A percentile compares a stretch with the other conserved stretches of the same genome.
These are phyloP conservation scores for Aristolochia fimbriata DNA, from an alignment of 164 flowering plant genomes.

Conservation along the genomic window DNA sequence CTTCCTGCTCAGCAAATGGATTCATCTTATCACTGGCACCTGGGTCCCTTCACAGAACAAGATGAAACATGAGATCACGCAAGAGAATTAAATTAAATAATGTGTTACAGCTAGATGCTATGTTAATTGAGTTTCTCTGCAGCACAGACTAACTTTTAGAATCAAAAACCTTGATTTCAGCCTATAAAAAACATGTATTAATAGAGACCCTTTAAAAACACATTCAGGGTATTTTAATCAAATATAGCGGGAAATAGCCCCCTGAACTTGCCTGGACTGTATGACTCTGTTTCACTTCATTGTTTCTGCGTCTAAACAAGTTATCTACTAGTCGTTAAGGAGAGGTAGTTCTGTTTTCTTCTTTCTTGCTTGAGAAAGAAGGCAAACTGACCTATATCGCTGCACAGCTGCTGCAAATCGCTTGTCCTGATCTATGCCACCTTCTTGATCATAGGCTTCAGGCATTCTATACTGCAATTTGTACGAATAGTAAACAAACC, in stretches of 20 bases:
- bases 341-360: background rate
- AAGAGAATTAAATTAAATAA: no score
- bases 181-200: no score
- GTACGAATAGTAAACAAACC: conserved; percentile 2
- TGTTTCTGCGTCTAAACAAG: no score
- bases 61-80: background rate
- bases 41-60: conserved; percentile 37
- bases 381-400: conserved; percentile 64
- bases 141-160: no score
- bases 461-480: conserved; percentile 87
- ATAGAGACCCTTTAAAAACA: no score
- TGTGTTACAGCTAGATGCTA: no score
- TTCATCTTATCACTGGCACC: conserved; percentile 78
- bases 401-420: conserved; percentile 79
- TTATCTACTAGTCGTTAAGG: background rate
- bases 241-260: background rate
- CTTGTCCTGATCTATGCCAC: conserved; percentile 86
- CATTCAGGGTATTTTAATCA: no score
- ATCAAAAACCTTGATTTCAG: no score
- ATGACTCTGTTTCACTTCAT: no score
- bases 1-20: conserved; percentile 99
- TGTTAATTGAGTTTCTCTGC: no score
- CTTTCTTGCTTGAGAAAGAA: background rate
- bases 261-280: background rate
- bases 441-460: conserved; percentile 90